These are phyloP conservation scores for Chrysoporthe cubensis DNA, from an alignment of 2,329 filamentous ascomycete genomes.

Conservation along the genomic window DNA sequence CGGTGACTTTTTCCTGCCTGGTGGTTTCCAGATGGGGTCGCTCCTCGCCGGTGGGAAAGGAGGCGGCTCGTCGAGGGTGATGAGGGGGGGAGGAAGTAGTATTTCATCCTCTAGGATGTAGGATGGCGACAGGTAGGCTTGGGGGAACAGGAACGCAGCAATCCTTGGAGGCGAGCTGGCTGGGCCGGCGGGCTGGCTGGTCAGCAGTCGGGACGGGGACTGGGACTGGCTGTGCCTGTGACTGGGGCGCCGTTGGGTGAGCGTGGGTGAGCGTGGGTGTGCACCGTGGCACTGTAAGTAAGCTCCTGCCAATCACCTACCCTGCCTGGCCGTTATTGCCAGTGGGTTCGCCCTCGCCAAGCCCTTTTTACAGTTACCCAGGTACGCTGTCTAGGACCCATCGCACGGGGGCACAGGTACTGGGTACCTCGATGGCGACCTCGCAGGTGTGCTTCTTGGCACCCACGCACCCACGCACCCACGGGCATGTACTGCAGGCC, in stretches of 20 bases:
- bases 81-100: not conserved
- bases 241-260: not conserved
- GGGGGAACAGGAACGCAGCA: not conserved
- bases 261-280: not conserved
- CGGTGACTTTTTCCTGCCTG: not conserved
- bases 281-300: not conserved
- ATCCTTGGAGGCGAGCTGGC: constrained; percentile 6
- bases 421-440: not conserved
- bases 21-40: not conserved
- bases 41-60: not conserved
- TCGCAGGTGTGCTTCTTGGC: not conserved
- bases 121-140: not conserved
- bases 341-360: not conserved
- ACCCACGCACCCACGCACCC: not conserved
- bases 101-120: not conserved
- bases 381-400: not conserved
- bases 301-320: constrained; percentile 5
- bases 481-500: too few relatives aligned
- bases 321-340: not conserved
- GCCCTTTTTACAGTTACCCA: not conserved
- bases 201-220: not conserved
- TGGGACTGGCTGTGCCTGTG: not conserved
- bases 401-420: not conserved
- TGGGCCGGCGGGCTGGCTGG: not conserved
- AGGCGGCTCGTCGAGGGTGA: not conserved